Evolutionary conservation across 2,329 filamentous ascomycete genomes (phyloP), one percentile per base, ranked within the genome.

Genomic region (Scedosporium aurantiacum): DNA sequence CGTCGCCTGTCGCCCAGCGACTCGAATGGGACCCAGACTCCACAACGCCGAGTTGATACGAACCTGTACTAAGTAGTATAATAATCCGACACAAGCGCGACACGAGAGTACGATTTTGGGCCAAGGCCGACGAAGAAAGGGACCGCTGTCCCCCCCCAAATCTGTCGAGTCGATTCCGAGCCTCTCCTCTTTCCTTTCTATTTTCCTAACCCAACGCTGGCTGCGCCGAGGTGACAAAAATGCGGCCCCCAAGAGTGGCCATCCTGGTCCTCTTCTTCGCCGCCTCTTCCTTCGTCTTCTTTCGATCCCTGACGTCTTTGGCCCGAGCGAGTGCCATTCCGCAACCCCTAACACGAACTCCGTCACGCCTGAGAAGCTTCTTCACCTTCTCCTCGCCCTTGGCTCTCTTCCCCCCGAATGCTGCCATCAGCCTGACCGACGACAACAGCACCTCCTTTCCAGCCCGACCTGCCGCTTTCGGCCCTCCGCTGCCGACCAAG

Each of bases 401-500:
- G 65, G 91, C 90, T 21, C 84, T 99, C 23, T 99, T 99, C 71
- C 92, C 93, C 4, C 92, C 92, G 3, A 96, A 94, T 65, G 94
- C 94, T 57, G 89, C 95, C 68, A 97, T 99, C 71, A 96, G 90
- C 73, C 82, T 99, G 64, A 96, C 92, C 69, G 91, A 97, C 74
- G 94, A 99, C 75, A 99, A 99, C 74, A 96, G 91, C 67, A 99
- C 94, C 12, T 96, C 95, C 67, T 99, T 99, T 76, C 81, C 96
- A 61, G 92, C 94, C 52, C 83, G 94, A 57, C 94, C 94, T 63
- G 94, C 94, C 60, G 92, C 91, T 45, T 99, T 97, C 75, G 94
- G 94, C 0, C 91, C 94, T 4, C 76, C 83, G 45, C 77, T 99
- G 45, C 89, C 89, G 0, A 73, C 79, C 12, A 84, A 82, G 62